phyloP scores from a whole-genome alignment of 257 asterid genomes.

The Penstemon newberryi region DNA sequence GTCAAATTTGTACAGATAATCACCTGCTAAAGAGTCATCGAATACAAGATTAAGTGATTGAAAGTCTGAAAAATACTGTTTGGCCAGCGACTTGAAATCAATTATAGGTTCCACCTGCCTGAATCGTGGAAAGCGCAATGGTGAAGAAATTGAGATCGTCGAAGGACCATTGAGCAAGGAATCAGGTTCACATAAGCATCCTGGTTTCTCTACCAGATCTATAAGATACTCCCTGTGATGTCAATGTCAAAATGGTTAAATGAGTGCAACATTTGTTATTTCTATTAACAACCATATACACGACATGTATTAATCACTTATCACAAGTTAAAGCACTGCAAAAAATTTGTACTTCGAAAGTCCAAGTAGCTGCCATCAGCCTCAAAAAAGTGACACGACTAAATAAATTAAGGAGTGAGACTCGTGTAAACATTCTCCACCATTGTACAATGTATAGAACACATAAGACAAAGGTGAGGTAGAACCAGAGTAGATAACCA shows the following conservation, averaged over 20 bases:
- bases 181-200: constrained; percentile 79
- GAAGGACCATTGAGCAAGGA: constrained; percentile 92
- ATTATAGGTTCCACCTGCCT: constrained; percentile 67
- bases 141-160: constrained; percentile 87
- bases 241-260: constrained; percentile 30
- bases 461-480: neutral
- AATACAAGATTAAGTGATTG: constrained; percentile 79
- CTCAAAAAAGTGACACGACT: constrained; percentile 18
- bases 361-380: constrained; percentile 14
- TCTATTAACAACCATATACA: constrained; percentile 1
- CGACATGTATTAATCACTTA: neutral
- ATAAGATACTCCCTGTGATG: constrained; percentile 84
- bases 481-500: neutral
- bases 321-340: neutral
- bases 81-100: constrained; percentile 85
- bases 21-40: constrained; percentile 73
- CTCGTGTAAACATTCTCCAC: constrained; percentile 1
- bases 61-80: constrained; percentile 75
- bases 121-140: constrained; percentile 79
- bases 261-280: constrained; percentile 17
- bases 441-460: constrained; percentile 17
- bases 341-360: neutral
- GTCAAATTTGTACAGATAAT: constrained; percentile 21
- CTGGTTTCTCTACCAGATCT: constrained; percentile 89
- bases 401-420: constrained; percentile 10